These are phyloP conservation scores for Amanita pseudoporphyria DNA, from an alignment of 768 basidiomycete genomes.

Conservation along the genomic window DNA sequence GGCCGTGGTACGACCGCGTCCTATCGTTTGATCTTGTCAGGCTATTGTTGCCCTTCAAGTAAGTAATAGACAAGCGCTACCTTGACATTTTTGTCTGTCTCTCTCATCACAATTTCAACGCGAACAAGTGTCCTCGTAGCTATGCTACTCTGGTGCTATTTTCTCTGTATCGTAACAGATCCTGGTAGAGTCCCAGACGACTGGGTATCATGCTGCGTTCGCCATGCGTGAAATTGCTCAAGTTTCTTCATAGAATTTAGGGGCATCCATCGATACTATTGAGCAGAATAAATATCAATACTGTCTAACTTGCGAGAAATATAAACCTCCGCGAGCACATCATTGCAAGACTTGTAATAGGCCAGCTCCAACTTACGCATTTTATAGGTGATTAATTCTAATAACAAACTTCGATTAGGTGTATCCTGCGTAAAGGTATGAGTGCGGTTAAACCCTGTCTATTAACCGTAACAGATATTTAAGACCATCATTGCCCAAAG, in stretches of 20 bases:
- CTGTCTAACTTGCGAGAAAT: slow-evolving; percentile 77
- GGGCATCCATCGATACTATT: slow-evolving; percentile 44
- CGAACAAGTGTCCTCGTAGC: slow-evolving; percentile 61
- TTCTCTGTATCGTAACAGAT: slow-evolving; percentile 68
- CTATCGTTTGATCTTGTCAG: slow-evolving; percentile 63
- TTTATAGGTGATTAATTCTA: slow-evolving; percentile 2
- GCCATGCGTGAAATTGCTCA: slow-evolving; percentile 29
- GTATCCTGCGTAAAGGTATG: not conserved
- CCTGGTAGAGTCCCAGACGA: slow-evolving; percentile 72
- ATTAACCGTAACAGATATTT: slow-evolving; percentile 6
- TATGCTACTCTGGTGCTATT: slow-evolving; percentile 84
- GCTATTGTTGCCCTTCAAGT: slow-evolving; percentile 88
- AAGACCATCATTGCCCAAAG: slow-evolving; percentile 90
- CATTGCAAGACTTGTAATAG: slow-evolving; percentile 85
- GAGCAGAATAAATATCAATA: slow-evolving; percentile 89
- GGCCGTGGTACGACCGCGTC: slow-evolving; percentile 83
- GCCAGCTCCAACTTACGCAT: slow-evolving; percentile 21
- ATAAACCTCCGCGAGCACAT: slow-evolving; percentile 88
- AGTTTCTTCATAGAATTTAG: not conserved
- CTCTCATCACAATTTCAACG: not conserved
- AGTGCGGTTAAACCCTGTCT: slow-evolving; percentile 10
- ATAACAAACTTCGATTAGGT: not conserved
- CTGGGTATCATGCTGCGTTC: slow-evolving; percentile 50
- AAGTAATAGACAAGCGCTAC: slow-evolving; percentile 18
- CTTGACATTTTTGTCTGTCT: too few species aligned